Percentiles rank a stretch among this genome's conserved stretches.
phyloP scores from a whole-genome alignment of 345 rosid genomes.

The Gossypium ekmanianum region DNA sequence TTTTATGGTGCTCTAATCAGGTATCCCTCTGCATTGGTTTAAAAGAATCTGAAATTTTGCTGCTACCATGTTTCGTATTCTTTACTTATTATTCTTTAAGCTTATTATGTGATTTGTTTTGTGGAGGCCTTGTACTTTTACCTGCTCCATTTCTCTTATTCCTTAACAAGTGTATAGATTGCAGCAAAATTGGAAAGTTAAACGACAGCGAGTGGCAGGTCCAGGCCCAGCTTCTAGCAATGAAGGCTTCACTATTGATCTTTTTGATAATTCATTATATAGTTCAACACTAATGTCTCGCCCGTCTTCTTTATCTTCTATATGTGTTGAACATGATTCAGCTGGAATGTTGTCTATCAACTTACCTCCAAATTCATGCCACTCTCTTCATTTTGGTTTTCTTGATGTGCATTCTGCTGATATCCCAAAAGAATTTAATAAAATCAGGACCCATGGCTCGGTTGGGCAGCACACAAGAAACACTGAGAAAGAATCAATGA shows the following conservation, averaged over 20 bases:
- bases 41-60: slow-evolving; percentile 4
- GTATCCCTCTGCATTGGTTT: slow-evolving; percentile 29
- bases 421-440: slow-evolving; percentile 28
- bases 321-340: slow-evolving; percentile 77
- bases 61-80: background rate
- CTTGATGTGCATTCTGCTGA: slow-evolving; percentile 45
- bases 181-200: slow-evolving; percentile 99
- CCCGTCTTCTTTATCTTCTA: slow-evolving; percentile 59
- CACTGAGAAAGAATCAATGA: slow-evolving; percentile 38
- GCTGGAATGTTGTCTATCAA: slow-evolving; percentile 91
- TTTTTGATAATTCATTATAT: slow-evolving; percentile 60
- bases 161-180: slow-evolving; percentile 54
- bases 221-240: slow-evolving; percentile 51
- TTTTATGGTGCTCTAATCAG: slow-evolving; percentile 96
- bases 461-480: slow-evolving; percentile 29
- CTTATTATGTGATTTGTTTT: background rate
- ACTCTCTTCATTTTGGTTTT: slow-evolving; percentile 70
- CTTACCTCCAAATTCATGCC: slow-evolving; percentile 69
- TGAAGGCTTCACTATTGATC: slow-evolving; percentile 86
- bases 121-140: slow-evolving; percentile 5
- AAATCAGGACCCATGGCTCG: slow-evolving; percentile 24
- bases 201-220: slow-evolving; percentile 76
- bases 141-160: background rate
- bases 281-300: slow-evolving; percentile 47
- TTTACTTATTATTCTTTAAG: slow-evolving; percentile 12